Conservation (phyloP, 306 rosid species). For the Citrullus colocynthis region DNA sequence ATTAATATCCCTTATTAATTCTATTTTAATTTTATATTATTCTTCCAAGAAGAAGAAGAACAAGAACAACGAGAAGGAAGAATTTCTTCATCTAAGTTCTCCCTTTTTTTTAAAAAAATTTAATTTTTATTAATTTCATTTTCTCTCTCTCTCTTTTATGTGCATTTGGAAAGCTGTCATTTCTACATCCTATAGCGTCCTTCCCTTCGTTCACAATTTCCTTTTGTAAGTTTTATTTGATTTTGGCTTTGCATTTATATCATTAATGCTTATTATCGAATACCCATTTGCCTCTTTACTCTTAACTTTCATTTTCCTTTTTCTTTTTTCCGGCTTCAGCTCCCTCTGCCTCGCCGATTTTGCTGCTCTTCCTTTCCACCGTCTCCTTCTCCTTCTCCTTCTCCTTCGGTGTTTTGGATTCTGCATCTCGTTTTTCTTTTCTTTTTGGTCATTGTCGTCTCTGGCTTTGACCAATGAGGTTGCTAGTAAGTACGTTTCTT, state of each 20-base stretch:
- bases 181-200: constrained; percentile 14
- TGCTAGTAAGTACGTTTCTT: constrained; percentile 97
- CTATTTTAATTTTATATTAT: background rate
- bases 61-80: background rate
- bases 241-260: constrained; percentile 44
- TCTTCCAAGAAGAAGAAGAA: background rate
- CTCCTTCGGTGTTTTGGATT: constrained; percentile 21
- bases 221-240: constrained; percentile 21
- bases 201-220: constrained; percentile 5
- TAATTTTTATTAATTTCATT: background rate
- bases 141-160: background rate
- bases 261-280: constrained; percentile 48
- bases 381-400: background rate
- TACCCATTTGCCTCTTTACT: constrained; percentile 18
- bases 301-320: background rate
- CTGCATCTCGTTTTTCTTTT: constrained; percentile 20
- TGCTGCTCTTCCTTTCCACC: constrained; percentile 1
- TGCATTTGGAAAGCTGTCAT: constrained; percentile 38
- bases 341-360: constrained; percentile 13
- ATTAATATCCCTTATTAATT: constrained; percentile 12
- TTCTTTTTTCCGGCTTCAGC: constrained; percentile 7
- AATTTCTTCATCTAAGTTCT: background rate
- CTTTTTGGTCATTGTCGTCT: constrained; percentile 33
- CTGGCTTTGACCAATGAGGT: constrained; percentile 63
- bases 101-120: too few species aligned